phyloP scores from a whole-genome alignment of 75 land plant species.

The Pinus albicaulis region DNA sequence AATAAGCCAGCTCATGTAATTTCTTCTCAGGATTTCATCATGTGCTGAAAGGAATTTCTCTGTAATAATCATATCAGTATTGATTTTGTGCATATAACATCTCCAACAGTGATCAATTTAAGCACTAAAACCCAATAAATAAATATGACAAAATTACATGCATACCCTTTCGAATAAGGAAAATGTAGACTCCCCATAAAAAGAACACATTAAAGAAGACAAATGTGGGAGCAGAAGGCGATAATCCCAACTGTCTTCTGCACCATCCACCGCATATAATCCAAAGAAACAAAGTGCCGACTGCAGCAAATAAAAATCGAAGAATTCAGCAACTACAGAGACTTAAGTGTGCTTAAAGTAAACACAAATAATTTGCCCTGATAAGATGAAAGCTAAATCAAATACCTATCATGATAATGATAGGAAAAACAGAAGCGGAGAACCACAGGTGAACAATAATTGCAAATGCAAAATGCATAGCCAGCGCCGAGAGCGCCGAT shows the following conservation, averaged over 20 bases:
- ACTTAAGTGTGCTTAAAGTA: too few species aligned
- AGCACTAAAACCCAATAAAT: background rate
- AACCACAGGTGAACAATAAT: background rate
- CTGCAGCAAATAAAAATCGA: constrained; percentile 21
- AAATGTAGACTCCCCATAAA: constrained; percentile 35
- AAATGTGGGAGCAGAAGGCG: constrained; percentile 54
- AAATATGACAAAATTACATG: background rate
- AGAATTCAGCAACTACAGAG: too few species aligned
- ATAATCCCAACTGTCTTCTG: constrained; percentile 35
- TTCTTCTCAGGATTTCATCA: background rate
- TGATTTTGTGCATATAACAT: too few species aligned
- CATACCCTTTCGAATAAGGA: constrained; percentile 29
- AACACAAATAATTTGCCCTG: background rate
- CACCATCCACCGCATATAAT: constrained; percentile 18
- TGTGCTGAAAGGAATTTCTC: background rate
- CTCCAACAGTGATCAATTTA: background rate
- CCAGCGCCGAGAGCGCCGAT: background rate
- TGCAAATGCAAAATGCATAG: constrained; percentile 4
- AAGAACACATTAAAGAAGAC: constrained; percentile 42
- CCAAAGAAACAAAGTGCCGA: constrained; percentile 16
- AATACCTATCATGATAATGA: background rate
- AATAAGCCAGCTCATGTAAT: background rate
- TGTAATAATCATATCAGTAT: too few species aligned
- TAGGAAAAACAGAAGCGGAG: background rate
- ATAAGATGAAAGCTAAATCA: background rate